These are phyloP conservation scores for Austroboletus novae-zelandiae DNA, from an alignment of 1,284 basidiomycete species.

Conservation along the genomic window DNA sequence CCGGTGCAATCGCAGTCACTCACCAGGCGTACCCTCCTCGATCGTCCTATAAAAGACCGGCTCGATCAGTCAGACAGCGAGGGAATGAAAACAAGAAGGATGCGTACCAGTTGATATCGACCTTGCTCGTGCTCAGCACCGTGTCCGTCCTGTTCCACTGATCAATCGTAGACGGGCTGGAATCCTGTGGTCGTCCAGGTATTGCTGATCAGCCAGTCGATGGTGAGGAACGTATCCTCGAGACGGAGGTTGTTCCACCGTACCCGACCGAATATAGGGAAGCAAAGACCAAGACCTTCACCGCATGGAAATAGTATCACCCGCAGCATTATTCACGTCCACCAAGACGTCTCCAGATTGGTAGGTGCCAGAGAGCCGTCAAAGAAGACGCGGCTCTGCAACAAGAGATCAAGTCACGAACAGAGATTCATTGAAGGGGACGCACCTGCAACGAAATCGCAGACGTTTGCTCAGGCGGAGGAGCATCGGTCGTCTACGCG, in stretches of 20 bases:
- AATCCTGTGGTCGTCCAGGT: conserved; percentile 65
- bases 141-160: conserved; percentile 62
- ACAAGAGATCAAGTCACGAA: not conserved
- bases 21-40: conserved; percentile 50
- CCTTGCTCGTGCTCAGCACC: conserved; percentile 60
- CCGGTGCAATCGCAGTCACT: not conserved
- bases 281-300: conserved; percentile 31
- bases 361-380: conserved; percentile 57
- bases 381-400: conserved; percentile 59
- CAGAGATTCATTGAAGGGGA: not conserved
- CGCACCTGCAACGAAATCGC: conserved; percentile 67
- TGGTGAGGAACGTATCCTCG: conserved; percentile 70
- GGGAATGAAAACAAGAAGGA: not conserved
- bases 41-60: conserved; percentile 50
- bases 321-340: conserved; percentile 54
- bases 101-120: conserved; percentile 62
- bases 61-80: not conserved
- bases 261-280: not conserved
- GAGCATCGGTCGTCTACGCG: conserved; percentile 47
- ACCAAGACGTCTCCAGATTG: conserved; percentile 64
- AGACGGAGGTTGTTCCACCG: conserved; percentile 73
- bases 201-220: conserved; percentile 54
- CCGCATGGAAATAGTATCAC: conserved; percentile 60
- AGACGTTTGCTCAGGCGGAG: conserved; percentile 65
- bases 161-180: conserved; percentile 76